Conservation (phyloP, 192 early-diverging fungal species). For the Gaertneriomyces sp. region DNA sequence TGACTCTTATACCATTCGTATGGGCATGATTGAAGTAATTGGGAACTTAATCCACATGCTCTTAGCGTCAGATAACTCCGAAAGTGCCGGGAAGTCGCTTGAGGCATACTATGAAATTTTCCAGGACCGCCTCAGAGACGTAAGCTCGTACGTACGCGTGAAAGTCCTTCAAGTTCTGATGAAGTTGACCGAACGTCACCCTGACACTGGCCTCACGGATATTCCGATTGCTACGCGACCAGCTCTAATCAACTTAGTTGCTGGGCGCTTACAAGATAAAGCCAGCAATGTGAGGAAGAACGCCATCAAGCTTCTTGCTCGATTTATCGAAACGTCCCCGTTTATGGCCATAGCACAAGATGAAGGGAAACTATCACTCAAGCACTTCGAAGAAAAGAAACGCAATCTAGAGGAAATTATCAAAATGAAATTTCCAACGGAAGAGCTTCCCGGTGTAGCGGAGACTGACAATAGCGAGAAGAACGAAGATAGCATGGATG, state of each 20-base stretch:
- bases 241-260: constrained; percentile 62
- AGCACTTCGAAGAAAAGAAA: constrained; percentile 66
- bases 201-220: constrained; percentile 42
- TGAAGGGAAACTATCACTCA: constrained; percentile 71
- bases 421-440: constrained; percentile 45
- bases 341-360: constrained; percentile 68
- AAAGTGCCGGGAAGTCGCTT: constrained; percentile 68
- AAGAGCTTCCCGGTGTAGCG: constrained; percentile 26
- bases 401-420: constrained; percentile 65
- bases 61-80: constrained; percentile 62
- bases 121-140: constrained; percentile 87
- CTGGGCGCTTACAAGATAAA: constrained; percentile 86
- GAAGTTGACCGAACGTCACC: constrained; percentile 62
- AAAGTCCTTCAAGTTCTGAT: constrained; percentile 84
- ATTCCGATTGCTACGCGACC: constrained; percentile 58
- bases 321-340: constrained; percentile 82
- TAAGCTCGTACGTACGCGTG: constrained; percentile 76
- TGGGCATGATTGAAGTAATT: constrained; percentile 83
- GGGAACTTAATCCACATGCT: constrained; percentile 78
- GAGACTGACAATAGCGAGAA: constrained; percentile 4
- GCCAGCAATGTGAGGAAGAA: constrained; percentile 83
- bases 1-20: constrained; percentile 84
- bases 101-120: constrained; percentile 86
- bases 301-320: constrained; percentile 79
- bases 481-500: background rate